These are phyloP conservation scores for Fraxinus baroniana DNA, from an alignment of 305 asterid genomes.

Conservation along the genomic window DNA sequence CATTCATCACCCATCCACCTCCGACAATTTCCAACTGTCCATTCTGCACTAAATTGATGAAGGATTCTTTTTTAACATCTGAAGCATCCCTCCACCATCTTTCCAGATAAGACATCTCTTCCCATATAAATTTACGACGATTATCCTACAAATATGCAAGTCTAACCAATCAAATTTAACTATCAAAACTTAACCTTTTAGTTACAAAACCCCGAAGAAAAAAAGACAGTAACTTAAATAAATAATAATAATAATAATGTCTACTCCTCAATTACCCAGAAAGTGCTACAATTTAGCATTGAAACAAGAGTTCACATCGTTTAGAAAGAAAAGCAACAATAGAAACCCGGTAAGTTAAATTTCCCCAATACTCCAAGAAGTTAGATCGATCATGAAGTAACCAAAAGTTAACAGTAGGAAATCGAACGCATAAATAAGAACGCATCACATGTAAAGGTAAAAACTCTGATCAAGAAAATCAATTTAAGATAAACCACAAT, in stretches of 20 bases:
- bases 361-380: neutral
- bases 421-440: neutral
- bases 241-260: neutral
- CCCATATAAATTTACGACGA: constrained; percentile 96
- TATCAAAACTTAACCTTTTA: constrained; percentile 1
- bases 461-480: neutral
- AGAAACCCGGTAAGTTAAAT: neutral
- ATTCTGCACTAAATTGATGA: constrained; percentile 69
- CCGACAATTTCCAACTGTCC: constrained; percentile 97
- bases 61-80: constrained; percentile 58
- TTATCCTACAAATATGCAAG: constrained; percentile 49
- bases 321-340: neutral
- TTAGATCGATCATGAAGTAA: constrained; percentile 4
- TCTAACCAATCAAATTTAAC: constrained; percentile 16
- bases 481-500: constrained; percentile 4
- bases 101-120: constrained; percentile 97
- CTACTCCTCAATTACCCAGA: neutral
- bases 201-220: neutral
- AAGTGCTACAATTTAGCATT: neutral
- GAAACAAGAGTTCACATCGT: neutral
- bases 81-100: constrained; percentile 99
- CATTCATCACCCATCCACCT: constrained; percentile 99
- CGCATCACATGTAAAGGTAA: neutral
- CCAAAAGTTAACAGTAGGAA: constrained; percentile 3
- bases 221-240: neutral